Conservation (phyloP, 352 stramenopile species). For the Aphanomyces stellatus region DNA sequence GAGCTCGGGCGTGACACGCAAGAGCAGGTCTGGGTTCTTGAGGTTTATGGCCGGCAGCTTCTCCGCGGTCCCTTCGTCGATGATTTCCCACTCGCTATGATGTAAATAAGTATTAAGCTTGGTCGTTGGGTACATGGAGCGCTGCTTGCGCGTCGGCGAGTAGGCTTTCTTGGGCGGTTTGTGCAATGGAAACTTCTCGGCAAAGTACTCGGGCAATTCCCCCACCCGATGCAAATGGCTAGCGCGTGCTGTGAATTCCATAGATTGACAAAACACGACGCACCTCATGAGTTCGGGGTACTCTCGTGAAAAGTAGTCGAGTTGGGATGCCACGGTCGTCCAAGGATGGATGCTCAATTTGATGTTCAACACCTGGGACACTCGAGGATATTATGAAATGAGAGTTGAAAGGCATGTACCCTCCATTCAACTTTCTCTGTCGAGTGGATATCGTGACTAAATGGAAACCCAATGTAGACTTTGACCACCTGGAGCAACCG, state of each 20-base stretch:
- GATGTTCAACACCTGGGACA: conserved; percentile 53
- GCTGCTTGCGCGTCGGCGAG: neutral
- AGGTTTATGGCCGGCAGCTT: neutral
- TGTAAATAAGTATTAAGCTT: conserved; percentile 20
- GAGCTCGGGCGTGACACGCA: conserved; percentile 2
- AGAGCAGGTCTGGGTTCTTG: neutral
- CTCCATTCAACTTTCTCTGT: conserved; percentile 82
- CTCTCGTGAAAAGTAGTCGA: conserved; percentile 64
- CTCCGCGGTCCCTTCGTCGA: neutral
- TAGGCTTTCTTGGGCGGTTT: conserved; percentile 36
- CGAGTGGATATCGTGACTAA: conserved; percentile 80
- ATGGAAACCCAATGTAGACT: conserved; percentile 77
- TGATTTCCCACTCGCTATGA: conserved; percentile 24
- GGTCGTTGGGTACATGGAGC: neutral
- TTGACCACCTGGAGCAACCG: conserved; percentile 35
- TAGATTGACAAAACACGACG: conserved; percentile 26
- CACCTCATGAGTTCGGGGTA: conserved; percentile 54
- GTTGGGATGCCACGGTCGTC: conserved; percentile 42
- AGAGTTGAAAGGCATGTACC: conserved; percentile 26
- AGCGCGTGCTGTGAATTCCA: neutral
- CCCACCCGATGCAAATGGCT: conserved; percentile 33
- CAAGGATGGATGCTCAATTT: conserved; percentile 35
- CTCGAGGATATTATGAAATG: neutral
- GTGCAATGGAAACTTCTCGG: conserved; percentile 51
- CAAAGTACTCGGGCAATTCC: conserved; percentile 48